Conservation (phyloP, 345 rosid genomes). For the Eucalyptus sp. region DNA sequence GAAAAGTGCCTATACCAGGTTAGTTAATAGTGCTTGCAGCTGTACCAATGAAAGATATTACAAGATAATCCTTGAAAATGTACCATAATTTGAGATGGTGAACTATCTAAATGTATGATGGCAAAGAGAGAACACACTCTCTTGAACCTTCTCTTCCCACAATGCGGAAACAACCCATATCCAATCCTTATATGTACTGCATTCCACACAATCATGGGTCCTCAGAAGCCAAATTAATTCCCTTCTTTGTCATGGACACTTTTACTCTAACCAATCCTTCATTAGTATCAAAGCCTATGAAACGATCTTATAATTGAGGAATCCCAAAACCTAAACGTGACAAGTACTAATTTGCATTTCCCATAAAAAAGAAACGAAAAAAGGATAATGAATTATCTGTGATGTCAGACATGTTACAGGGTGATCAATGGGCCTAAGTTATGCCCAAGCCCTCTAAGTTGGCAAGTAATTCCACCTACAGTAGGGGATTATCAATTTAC, state of each 20-base stretch:
- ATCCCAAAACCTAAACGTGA: background rate
- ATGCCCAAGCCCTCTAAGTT: background rate
- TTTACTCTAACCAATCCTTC: background rate
- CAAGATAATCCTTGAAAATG: background rate
- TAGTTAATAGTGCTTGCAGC: background rate
- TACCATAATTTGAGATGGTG: background rate
- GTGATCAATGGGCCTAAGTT: background rate
- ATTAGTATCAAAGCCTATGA: background rate
- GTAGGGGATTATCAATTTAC: background rate
- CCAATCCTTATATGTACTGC: background rate
- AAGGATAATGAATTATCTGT: background rate
- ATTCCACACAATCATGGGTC: background rate
- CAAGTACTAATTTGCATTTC: background rate
- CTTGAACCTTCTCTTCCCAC: background rate
- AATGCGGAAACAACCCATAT: background rate
- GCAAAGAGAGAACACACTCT: background rate
- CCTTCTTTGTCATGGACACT: background rate
- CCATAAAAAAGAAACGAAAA: background rate
- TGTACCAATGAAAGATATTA: background rate
- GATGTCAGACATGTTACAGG: background rate
- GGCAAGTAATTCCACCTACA: background rate
- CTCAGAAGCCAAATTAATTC: background rate
- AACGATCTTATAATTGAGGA: background rate
- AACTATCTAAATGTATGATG: background rate
- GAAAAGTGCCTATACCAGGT: background rate